Percentiles rank a stretch among this genome's conserved stretches.
These are phyloP conservation scores for Acacia crassicarpa DNA, from an alignment of 306 rosid genomes.

Conservation along the genomic window DNA sequence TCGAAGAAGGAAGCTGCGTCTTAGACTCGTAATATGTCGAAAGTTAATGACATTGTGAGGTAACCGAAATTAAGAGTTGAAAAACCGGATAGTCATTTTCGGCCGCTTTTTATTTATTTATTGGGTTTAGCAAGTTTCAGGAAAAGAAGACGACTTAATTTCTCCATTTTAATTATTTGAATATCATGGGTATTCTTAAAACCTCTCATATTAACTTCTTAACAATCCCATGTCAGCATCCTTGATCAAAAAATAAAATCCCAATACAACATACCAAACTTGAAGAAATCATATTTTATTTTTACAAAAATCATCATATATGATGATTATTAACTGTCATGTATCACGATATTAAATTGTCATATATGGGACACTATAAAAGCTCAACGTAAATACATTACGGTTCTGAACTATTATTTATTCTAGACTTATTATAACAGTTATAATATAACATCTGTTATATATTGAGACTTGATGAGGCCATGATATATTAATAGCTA, in stretches of 20 bases:
- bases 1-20: constrained; percentile 23
- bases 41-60: constrained; percentile 31
- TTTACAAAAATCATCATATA: no score
- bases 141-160: background rate
- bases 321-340: no score
- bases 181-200: background rate
- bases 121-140: background rate
- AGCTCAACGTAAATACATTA: no score
- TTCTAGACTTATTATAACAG: no score
- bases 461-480: no score
- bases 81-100: background rate
- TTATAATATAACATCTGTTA: no score
- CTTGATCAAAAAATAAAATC: background rate
- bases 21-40: background rate
- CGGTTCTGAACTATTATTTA: no score
- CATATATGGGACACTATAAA: no score
- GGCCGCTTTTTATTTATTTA: background rate
- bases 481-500: no score
- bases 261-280: background rate
- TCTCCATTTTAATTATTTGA: background rate
- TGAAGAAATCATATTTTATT: background rate
- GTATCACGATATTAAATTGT: no score
- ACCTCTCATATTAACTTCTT: no score
- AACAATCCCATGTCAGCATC: background rate
- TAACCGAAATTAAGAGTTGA: constrained; percentile 1